These are phyloP conservation scores for Auxenochlorella pyrenoidosa DNA, from an alignment of 139 green algal genomes.

Conservation along the genomic window DNA sequence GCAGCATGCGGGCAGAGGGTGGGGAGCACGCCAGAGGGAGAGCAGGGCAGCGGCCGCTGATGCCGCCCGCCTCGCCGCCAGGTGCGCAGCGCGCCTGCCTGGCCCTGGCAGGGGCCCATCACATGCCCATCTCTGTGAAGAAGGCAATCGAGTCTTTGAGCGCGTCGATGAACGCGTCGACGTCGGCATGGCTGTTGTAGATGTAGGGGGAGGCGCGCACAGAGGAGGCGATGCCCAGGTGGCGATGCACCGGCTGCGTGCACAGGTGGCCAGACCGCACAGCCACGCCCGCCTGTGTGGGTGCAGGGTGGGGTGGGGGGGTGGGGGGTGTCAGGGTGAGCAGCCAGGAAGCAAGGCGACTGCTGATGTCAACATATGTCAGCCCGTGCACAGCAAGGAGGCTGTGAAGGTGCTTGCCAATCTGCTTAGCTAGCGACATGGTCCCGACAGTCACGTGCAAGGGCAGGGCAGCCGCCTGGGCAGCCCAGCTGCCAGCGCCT, in stretches of 20 bases:
- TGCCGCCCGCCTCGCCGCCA: too few relatives aligned
- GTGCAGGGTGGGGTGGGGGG: background rate
- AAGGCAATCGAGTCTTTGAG: constrained; percentile 90
- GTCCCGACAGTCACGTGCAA: too few relatives aligned
- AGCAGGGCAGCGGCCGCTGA: too few relatives aligned
- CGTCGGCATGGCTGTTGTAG: constrained; percentile 94
- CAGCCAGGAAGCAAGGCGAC: background rate
- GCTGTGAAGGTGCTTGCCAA: too few relatives aligned
- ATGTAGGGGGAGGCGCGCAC: constrained; percentile 92
- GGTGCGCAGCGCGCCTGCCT: too few relatives aligned
- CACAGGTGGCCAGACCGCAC: constrained; percentile 97
- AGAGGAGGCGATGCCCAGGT: constrained; percentile 85
- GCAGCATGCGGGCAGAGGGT: background rate
- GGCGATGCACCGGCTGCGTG: constrained; percentile 94
- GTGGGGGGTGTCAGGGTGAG: background rate
- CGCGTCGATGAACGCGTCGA: constrained; percentile 90
- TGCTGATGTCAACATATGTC: too few relatives aligned
- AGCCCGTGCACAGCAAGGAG: too few relatives aligned
- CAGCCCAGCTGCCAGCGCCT: too few relatives aligned
- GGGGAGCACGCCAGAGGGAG: background rate
- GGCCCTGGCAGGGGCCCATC: background rate
- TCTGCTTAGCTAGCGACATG: too few relatives aligned
- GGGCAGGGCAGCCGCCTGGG: too few relatives aligned
- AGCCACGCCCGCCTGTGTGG: constrained; percentile 77
- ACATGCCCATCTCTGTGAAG: constrained; percentile 63